Conservation (phyloP, 805 yeast species). For the Candida silvicultrix region DNA sequence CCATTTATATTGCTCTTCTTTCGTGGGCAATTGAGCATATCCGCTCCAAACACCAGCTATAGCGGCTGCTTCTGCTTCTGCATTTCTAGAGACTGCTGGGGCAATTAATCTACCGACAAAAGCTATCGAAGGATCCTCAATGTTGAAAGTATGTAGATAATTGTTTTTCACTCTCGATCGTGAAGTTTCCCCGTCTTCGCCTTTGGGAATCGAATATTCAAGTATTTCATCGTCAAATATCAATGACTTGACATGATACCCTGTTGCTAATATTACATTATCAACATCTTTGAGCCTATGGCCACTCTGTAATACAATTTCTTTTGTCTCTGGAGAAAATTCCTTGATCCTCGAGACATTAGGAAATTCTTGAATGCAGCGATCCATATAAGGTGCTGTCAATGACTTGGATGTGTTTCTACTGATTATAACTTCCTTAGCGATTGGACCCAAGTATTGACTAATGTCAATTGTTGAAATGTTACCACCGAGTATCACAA, state of each 20-base stretch:
- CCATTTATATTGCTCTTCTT: constrained; percentile 33
- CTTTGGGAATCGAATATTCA: constrained; percentile 19
- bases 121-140: constrained; percentile 39
- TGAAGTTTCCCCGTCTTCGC: constrained; percentile 13
- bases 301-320: constrained; percentile 27
- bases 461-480: constrained; percentile 38
- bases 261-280: constrained; percentile 34
- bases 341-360: constrained; percentile 24
- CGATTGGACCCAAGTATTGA: constrained; percentile 34
- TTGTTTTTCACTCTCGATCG: constrained; percentile 32
- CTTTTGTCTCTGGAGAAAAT: constrained; percentile 22
- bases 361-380: constrained; percentile 17
- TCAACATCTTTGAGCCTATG: constrained; percentile 28
- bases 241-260: constrained; percentile 37
- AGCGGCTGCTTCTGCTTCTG: constrained; percentile 48
- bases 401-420: constrained; percentile 64
- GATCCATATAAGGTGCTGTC: constrained; percentile 34
- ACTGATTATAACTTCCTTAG: constrained; percentile 49
- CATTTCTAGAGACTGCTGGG: constrained; percentile 39
- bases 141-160: constrained; percentile 40
- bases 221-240: constrained; percentile 24
- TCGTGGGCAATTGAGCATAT: constrained; percentile 30
- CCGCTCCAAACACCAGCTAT: constrained; percentile 53
- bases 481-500: constrained; percentile 38
- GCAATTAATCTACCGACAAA: constrained; percentile 36